phyloP scores from a whole-genome alignment of 2,329 filamentous ascomycete species.

The Zymoseptoria brevis region DNA sequence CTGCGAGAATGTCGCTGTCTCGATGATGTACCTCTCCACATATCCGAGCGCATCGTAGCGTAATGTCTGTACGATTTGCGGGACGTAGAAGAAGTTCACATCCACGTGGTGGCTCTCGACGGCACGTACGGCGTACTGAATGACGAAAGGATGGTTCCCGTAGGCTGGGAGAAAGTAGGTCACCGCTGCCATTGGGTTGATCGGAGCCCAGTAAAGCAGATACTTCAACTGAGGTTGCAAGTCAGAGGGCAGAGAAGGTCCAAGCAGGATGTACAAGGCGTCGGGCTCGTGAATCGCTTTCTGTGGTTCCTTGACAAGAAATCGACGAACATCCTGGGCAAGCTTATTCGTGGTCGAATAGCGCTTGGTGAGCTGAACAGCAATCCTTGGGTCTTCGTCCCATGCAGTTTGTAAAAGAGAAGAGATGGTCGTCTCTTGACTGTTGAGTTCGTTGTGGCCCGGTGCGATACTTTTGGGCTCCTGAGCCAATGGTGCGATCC shows the following conservation, averaged over 20 bases:
- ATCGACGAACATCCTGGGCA: conserved; percentile 65
- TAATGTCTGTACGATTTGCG: conserved; percentile 91
- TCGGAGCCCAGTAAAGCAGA: conserved; percentile 82
- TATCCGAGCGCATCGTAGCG: conserved; percentile 91
- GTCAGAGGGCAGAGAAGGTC: conserved; percentile 66
- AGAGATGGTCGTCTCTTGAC: conserved; percentile 28
- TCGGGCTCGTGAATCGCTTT: conserved; percentile 75
- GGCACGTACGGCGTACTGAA: conserved; percentile 95
- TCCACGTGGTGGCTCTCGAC: conserved; percentile 93
- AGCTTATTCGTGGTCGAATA: conserved; percentile 66
- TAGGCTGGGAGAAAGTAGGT: conserved; percentile 91
- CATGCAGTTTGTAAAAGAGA: conserved; percentile 73
- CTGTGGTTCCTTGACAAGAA: conserved; percentile 75
- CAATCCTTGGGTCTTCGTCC: conserved; percentile 74
- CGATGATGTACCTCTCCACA: conserved; percentile 90
- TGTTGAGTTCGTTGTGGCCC: conserved; percentile 33
- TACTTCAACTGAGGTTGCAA: conserved; percentile 85
- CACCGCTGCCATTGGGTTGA: conserved; percentile 86
- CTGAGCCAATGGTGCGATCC: conserved; percentile 73
- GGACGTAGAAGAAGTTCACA: conserved; percentile 97
- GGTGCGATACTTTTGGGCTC: conserved; percentile 33
- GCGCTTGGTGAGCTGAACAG: conserved; percentile 72
- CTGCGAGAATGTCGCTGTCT: conserved; percentile 96
- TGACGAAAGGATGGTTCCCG: conserved; percentile 80
- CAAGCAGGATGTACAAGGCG: conserved; percentile 74